Conservation (phyloP, 1,139 yeast genomes). For the Ashbya aceris region DNA sequence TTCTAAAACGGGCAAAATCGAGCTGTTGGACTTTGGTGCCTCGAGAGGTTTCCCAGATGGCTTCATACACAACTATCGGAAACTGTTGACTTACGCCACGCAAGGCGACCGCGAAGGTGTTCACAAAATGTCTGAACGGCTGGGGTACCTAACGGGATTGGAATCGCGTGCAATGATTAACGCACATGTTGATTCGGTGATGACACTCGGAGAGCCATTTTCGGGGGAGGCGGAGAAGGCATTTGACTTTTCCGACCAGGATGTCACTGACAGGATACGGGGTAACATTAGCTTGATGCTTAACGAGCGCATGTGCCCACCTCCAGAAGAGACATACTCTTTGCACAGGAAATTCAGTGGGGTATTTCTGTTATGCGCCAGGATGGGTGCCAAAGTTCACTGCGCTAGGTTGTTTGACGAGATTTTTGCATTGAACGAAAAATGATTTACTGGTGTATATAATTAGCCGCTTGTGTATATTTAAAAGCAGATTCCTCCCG, state of each 20-base stretch:
- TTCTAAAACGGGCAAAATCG: conserved; percentile 53
- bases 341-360: conserved; percentile 93
- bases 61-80: conserved; percentile 62
- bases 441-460: background rate
- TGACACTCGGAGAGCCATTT: conserved; percentile 91
- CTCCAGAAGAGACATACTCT: conserved; percentile 96
- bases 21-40: conserved; percentile 91
- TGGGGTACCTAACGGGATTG: conserved; percentile 87
- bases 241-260: conserved; percentile 74
- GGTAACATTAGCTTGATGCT: conserved; percentile 82
- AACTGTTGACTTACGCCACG: conserved; percentile 70
- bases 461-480: background rate
- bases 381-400: conserved; percentile 74
- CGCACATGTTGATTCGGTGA: conserved; percentile 85
- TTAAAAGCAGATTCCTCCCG: background rate
- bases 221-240: conserved; percentile 42
- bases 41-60: conserved; percentile 66
- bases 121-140: conserved; percentile 52
- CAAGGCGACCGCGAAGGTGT: conserved; percentile 57
- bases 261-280: conserved; percentile 87
- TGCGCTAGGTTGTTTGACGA: conserved; percentile 72
- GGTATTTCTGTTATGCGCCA: conserved; percentile 81
- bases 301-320: conserved; percentile 86
- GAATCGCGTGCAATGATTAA: conserved; percentile 81
- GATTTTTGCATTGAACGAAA: conserved; percentile 30